Base-by-base conservation (phyloP, 2,329 filamentous ascomycete species). In the Periconia sp. region DNA sequence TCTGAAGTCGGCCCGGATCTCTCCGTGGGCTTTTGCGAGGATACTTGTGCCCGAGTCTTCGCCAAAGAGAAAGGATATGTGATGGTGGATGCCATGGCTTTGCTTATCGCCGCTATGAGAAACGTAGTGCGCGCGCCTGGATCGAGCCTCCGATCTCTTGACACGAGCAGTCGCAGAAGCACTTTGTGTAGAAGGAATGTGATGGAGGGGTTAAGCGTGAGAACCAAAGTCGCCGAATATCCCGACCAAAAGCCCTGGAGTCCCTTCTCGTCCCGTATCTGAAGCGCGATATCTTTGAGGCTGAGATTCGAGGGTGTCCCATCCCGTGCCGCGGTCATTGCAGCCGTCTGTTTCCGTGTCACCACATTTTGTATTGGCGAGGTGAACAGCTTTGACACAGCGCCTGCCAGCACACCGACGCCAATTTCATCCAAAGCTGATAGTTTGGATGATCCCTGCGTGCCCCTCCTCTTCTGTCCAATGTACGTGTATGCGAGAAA, bases 51-150 rank as follows among this genome's bases (percentile, higher is more conserved):
- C 23, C 90, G 81, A 2, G 90, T 85, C 75, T 93, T 93, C n/a
- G 90, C 91, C 30, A 92, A 85, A 52, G 90, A 89, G 71, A 96
- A 88, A 0, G 92, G 92, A 68, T 96, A 96, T 1, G 90, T 96
- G 53, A 92, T 76, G 0, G 85, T 82, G 8, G 87, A 90, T 0
- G 91, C 91, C 20, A 88, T 77, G 0, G 86, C 86, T 75, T 96
- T 96, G 73, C 89, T 92, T 23, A 88, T 68, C 0, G 91, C 91
- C 0, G 92, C 91, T 11, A 89, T 71, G 1, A 89, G 68, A 65
- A 90, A 89, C 0, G 83, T 87, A 9, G 82, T 65, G 42, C 74
- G 73, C 0, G 83, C 73, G 0, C 81, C 79, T 0, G 85, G 82
- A 15, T 82, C 77, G 5, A 78, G 75, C 9, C 81, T 76, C 61